A percentile compares a stretch with the other conserved stretches of the same genome.
These are phyloP conservation scores for Kokia cookei DNA, from an alignment of 441 rosid species.

Conservation along the genomic window DNA sequence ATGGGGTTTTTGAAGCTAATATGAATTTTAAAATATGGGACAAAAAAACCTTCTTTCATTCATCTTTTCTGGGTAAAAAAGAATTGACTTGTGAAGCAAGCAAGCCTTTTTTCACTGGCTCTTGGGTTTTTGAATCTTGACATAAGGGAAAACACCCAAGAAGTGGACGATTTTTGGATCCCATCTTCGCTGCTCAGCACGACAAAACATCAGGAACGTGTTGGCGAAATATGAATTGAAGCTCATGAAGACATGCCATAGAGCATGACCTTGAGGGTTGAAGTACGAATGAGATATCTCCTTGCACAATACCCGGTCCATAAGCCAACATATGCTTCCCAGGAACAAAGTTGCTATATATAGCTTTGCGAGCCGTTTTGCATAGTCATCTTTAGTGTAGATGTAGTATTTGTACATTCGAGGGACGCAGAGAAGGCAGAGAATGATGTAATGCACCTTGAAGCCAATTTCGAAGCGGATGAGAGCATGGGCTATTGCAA, in stretches of 20 bases:
- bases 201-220: conserved; percentile 91
- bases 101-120: conserved; percentile 32
- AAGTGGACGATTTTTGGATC: conserved; percentile 52
- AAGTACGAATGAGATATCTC: conserved; percentile 50
- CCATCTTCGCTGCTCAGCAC: conserved; percentile 83
- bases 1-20: not conserved
- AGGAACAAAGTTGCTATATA: conserved; percentile 54
- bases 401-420: conserved; percentile 97
- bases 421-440: conserved; percentile 87
- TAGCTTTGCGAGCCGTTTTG: conserved; percentile 66
- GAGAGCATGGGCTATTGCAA: conserved; percentile 63
- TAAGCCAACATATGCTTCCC: conserved; percentile 70
- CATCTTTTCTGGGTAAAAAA: not conserved
- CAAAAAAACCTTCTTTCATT: not conserved
- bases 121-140: conserved; percentile 74
- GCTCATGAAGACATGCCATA: conserved; percentile 81
- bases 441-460: conserved; percentile 74
- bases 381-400: conserved; percentile 57
- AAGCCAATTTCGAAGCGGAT: conserved; percentile 71
- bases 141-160: conserved; percentile 64
- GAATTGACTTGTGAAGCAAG: not conserved
- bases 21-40: not conserved
- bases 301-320: conserved; percentile 58
- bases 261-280: conserved; percentile 88
- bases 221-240: conserved; percentile 84